Base-by-base conservation (phyloP, 139 green algal genomes). In the Gonium pectorale region DNA sequence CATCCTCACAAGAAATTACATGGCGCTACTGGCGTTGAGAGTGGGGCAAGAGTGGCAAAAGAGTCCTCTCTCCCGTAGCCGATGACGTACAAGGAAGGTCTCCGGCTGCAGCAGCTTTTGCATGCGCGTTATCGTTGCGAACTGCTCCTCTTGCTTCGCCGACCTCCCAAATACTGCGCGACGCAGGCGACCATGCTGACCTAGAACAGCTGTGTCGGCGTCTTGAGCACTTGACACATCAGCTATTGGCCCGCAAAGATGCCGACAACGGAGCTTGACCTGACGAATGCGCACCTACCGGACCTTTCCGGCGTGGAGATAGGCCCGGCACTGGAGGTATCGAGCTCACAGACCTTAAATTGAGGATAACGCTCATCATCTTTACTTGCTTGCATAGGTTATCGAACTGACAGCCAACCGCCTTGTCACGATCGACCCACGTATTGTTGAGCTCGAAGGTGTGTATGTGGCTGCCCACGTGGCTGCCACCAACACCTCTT, bases 401-500 rank as follows among this genome's bases (percentile, higher is more conserved):
- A 73, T 98, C 24, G 96, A 98, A 82, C 81, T 98, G 8, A 98
- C 95, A 0, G 92, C 92, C 21, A 98, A 98, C 73, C 86, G 96
- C 15, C 86, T 98, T 21, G 88, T 81, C 22, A 78, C 62, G 0
- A 82, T 98, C 6, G 96, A 98, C 59, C 66, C 81, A 0, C 86
- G 88, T 29, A 87, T 98, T 1, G 80, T 97, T n/a, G 87, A 85
- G 0, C 81, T 98, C 0, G 85, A 88, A 86, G 90, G 93, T 95
- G 44, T 69, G 40, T 1, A 2, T n/a, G 5, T 44, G 15, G 15
- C 8, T n/a, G 46, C 27, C 49, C 44, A 29, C 24, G n/a, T 11
- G 44, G 6, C 21, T 5, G 24, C n/a, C 33, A 44, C 6, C 56
- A 59, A 24, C 22, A 0, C 24, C 21, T 66, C 56, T n/a, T n/a